These are phyloP conservation scores for Phytopythium litorale DNA, from an alignment of 352 stramenopile genomes.

Conservation along the genomic window DNA sequence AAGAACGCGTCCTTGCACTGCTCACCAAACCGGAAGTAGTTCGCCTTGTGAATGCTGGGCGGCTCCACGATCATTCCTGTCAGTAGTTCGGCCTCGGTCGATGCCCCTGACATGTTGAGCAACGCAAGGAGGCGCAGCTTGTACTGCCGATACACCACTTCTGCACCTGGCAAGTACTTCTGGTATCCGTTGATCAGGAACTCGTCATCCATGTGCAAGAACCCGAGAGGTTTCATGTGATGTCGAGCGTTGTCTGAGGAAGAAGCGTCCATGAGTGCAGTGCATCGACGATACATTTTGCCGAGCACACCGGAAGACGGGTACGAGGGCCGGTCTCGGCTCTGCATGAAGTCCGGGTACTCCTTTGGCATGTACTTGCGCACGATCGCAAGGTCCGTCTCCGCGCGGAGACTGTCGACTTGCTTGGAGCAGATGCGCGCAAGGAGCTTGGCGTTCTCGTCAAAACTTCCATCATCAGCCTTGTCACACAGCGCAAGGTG, in stretches of 20 bases:
- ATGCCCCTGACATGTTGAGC: constrained; percentile 58
- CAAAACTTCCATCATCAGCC: constrained; percentile 38
- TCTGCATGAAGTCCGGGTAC: constrained; percentile 85
- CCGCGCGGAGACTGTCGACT: constrained; percentile 59
- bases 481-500: constrained; percentile 67
- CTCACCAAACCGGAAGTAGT: constrained; percentile 80
- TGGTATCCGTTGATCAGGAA: constrained; percentile 54
- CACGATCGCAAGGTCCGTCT: constrained; percentile 55
- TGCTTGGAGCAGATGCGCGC: constrained; percentile 67
- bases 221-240: neutral
- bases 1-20: constrained; percentile 68
- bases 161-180: constrained; percentile 31
- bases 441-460: constrained; percentile 41
- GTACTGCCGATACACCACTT: constrained; percentile 62
- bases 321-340: constrained; percentile 58
- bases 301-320: constrained; percentile 69
- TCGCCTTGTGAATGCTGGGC: constrained; percentile 48
- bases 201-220: constrained; percentile 41
- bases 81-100: constrained; percentile 58
- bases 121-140: constrained; percentile 48
- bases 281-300: constrained; percentile 67
- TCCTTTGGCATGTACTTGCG: constrained; percentile 38
- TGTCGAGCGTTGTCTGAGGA: constrained; percentile 19
- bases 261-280: constrained; percentile 43
- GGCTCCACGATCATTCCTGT: constrained; percentile 73